Evolutionary conservation across 2,329 filamentous ascomycete species (phyloP).

Genomic region (Didymella sp.): DNA sequence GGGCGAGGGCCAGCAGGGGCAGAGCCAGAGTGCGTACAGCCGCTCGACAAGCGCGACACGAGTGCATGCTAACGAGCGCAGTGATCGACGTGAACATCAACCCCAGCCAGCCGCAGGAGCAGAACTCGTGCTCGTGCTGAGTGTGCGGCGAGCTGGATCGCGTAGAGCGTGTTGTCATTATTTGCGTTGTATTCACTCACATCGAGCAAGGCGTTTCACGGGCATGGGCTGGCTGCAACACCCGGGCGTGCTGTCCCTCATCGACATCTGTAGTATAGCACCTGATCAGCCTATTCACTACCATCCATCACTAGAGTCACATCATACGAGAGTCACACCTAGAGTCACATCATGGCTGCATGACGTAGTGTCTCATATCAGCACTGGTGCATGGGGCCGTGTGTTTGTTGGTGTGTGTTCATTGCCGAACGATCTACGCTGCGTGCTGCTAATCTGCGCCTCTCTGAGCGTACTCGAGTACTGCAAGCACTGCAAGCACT

Average conservation of each 20-base stretch:
- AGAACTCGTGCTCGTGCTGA: constrained; percentile 55
- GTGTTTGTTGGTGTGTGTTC: not conserved
- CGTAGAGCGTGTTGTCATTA: constrained; percentile 47
- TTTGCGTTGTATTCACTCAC: constrained; percentile 42
- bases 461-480: not conserved
- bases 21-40: constrained; percentile 74
- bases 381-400: not conserved
- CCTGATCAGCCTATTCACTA: not conserved
- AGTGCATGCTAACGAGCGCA: constrained; percentile 50
- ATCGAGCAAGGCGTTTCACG: constrained; percentile 51
- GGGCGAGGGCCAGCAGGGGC: constrained; percentile 78
- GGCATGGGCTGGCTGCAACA: constrained; percentile 22
- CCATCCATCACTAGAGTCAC: not conserved
- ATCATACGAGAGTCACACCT: no score
- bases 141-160: constrained; percentile 22
- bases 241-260: not conserved
- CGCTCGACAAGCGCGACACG: not conserved
- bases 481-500: no score
- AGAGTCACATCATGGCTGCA: not conserved
- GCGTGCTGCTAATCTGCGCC: not conserved
- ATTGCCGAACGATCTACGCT: not conserved
- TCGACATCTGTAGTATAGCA: constrained; percentile 37
- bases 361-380: constrained; percentile 27
- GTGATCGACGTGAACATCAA: constrained; percentile 95
- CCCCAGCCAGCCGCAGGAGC: constrained; percentile 68